These are phyloP conservation scores for Cucurbita moschata DNA, from an alignment of 306 rosid genomes.

Conservation along the genomic window DNA sequence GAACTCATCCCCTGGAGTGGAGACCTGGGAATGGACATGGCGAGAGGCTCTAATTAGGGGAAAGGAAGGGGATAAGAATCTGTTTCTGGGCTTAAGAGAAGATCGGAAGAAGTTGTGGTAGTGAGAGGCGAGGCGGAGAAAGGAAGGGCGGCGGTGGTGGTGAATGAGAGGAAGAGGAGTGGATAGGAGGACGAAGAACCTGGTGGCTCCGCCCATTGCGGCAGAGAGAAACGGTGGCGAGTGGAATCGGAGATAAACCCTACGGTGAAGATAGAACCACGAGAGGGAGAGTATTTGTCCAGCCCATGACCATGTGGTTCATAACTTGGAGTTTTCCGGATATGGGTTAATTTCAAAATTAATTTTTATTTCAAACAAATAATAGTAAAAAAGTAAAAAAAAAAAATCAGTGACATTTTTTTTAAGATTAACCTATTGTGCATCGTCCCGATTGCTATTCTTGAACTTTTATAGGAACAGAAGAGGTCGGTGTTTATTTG, in stretches of 20 bases:
- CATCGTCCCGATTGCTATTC: no score
- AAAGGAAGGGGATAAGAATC: slow-evolving; percentile 12
- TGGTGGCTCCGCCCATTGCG: slow-evolving; percentile 49
- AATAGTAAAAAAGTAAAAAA: no score
- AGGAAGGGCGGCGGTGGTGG: slow-evolving; percentile 20
- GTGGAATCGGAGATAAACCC: neutral
- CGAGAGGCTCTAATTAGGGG: slow-evolving; percentile 23
- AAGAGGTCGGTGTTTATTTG: no score
- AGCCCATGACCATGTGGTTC: neutral
- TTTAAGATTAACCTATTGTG: no score
- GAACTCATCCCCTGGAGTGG: slow-evolving; percentile 11
- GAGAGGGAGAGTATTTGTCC: neutral
- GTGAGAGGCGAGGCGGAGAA: slow-evolving; percentile 16
- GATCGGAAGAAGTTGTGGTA: slow-evolving; percentile 16
- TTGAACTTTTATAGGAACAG: no score
- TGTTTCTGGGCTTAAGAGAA: slow-evolving; percentile 6
- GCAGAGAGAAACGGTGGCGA: neutral
- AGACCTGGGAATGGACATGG: slow-evolving; percentile 24
- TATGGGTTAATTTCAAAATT: no score
- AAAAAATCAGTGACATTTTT: no score
- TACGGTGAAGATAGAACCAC: neutral
- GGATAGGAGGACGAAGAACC: slow-evolving; percentile 46
- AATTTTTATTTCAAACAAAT: no score
- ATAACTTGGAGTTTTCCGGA: neutral
- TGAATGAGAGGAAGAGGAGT: slow-evolving; percentile 22